Evolutionary conservation across 1,284 basidiomycete genomes (phyloP).

Genomic region (Trametes pubescens): DNA sequence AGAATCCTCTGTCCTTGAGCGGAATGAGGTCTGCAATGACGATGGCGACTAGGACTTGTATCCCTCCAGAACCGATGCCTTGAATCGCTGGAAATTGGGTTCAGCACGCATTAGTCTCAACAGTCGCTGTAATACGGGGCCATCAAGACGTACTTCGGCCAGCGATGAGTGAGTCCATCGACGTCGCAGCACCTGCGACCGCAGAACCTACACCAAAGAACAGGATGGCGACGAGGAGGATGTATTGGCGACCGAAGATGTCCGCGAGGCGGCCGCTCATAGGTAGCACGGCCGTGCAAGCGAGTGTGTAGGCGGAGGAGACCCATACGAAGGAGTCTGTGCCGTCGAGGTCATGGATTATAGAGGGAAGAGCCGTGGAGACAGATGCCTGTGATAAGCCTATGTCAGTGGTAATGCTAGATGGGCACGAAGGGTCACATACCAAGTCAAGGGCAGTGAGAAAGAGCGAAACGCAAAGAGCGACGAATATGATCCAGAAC

Average conservation of each 20-base stretch:
- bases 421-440: background rate
- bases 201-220: conserved; percentile 48
- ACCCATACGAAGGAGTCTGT: conserved; percentile 43
- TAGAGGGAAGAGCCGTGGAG: conserved; percentile 45
- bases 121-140: background rate
- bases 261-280: conserved; percentile 13
- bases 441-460: conserved; percentile 33
- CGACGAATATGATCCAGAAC: conserved; percentile 32
- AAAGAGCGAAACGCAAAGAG: conserved; percentile 25
- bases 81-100: conserved; percentile 44
- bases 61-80: conserved; percentile 54
- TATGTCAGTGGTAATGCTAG: background rate
- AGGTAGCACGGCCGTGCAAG: conserved; percentile 40
- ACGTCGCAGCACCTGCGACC: conserved; percentile 45
- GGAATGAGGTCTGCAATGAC: conserved; percentile 53
- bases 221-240: conserved; percentile 43
- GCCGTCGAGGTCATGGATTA: conserved; percentile 42
- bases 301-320: conserved; percentile 39
- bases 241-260: conserved; percentile 46
- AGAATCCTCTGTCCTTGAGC: conserved; percentile 50
- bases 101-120: too few species aligned
- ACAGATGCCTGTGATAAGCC: conserved; percentile 37
- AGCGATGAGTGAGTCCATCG: conserved; percentile 47
- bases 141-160: conserved; percentile 22
- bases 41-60: conserved; percentile 48